phyloP scores from a whole-genome alignment of 164 flowering plant genomes.

The Stephania japonica region DNA sequence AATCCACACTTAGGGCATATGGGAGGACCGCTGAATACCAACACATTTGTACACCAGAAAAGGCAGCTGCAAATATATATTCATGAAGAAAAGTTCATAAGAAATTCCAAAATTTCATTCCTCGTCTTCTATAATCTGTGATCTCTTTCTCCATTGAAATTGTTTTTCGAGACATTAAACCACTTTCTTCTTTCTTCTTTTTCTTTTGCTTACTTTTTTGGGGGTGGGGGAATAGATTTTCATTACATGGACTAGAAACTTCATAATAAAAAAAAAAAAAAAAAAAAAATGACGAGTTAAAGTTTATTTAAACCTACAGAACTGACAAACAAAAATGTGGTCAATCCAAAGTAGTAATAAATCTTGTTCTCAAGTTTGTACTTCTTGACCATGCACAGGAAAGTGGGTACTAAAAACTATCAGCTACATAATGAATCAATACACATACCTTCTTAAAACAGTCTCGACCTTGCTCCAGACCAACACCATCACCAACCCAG shows the following conservation, averaged over 20 bases:
- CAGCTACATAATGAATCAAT: neutral
- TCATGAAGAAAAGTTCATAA: neutral
- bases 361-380: neutral
- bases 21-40: neutral
- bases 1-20: neutral
- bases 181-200: neutral
- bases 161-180: neutral
- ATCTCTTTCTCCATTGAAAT: neutral
- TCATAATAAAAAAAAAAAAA: no score
- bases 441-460: constrained; percentile 81
- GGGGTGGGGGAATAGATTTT: neutral
- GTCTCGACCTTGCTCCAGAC: constrained; percentile 96
- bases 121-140: neutral
- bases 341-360: neutral
- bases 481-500: constrained; percentile 99
- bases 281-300: neutral
- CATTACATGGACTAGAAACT: neutral
- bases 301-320: neutral
- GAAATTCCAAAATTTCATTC: neutral
- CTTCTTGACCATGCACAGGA: neutral
- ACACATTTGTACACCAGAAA: neutral
- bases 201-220: neutral
- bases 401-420: neutral
- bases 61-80: neutral
- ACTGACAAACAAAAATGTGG: neutral